A percentile compares a stretch with the other conserved stretches of the same genome.
Conservation (phyloP, 2,329 filamentous ascomycete species). For the Pseudonectria buxi region DNA sequence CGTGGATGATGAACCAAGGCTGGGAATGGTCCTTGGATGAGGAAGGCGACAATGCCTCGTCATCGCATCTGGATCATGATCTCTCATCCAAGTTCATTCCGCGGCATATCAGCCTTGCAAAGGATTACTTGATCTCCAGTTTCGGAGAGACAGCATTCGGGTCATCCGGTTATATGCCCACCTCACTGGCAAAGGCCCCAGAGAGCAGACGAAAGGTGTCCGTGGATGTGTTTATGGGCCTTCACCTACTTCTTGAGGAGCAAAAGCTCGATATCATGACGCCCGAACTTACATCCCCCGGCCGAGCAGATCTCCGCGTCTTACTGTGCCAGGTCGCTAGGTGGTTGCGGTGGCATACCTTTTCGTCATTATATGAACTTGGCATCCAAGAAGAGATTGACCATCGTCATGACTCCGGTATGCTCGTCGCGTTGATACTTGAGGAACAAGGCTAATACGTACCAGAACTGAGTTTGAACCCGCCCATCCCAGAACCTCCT, state of each 20-base stretch:
- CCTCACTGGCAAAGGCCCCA: constrained; percentile 43
- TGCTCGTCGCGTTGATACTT: constrained; percentile 1
- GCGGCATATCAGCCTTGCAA: constrained; percentile 51
- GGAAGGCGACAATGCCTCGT: constrained; percentile 29
- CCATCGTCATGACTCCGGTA: constrained; percentile 34
- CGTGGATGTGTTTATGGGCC: constrained; percentile 61
- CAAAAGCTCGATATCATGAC: constrained; percentile 66
- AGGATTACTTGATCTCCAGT: constrained; percentile 56
- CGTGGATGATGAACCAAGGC: constrained; percentile 54
- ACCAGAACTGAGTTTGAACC: constrained; percentile 27
- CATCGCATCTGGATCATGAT: constrained; percentile 19
- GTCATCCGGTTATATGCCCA: constrained; percentile 57
- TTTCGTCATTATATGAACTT: constrained; percentile 43
- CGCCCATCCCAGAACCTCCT: constrained; percentile 27
- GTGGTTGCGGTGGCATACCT: constrained; percentile 68
- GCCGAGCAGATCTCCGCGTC: constrained; percentile 53
- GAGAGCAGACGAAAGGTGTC: constrained; percentile 55
- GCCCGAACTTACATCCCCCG: constrained; percentile 37
- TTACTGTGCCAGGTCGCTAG: constrained; percentile 71
- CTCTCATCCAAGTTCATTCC: constrained; percentile 37
- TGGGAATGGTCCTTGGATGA: constrained; percentile 69
- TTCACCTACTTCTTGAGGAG: constrained; percentile 88
- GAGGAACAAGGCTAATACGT: constrained; percentile 5
- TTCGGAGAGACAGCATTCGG: constrained; percentile 50
- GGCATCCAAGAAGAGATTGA: constrained; percentile 45